Evolutionary conservation across 306 rosid species (phyloP).

Genomic region (Cucurbita argyrosperma): DNA sequence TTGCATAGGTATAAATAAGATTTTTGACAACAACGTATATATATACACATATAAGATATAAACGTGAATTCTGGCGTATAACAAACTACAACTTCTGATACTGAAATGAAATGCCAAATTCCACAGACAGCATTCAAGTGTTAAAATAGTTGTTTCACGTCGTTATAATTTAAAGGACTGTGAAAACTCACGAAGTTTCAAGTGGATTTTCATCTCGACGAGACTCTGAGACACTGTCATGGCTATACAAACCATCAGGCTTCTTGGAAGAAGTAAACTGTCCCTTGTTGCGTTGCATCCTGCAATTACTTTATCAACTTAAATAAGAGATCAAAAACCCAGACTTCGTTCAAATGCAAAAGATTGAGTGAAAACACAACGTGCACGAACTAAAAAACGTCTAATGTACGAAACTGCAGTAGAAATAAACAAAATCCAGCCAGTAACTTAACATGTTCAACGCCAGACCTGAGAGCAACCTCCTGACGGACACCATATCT

Average conservation of each 20-base stretch:
- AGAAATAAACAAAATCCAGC: background rate
- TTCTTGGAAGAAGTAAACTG: slow-evolving; percentile 84
- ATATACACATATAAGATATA: background rate
- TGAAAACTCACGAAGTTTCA: slow-evolving; percentile 63
- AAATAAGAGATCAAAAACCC: background rate
- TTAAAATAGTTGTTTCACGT: background rate
- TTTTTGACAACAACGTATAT: no score
- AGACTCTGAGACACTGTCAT: slow-evolving; percentile 49
- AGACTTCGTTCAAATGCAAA: background rate
- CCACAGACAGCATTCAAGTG: background rate
- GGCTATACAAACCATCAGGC: slow-evolving; percentile 60
- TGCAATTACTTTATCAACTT: slow-evolving; percentile 7
- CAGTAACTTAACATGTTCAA: slow-evolving; percentile 1
- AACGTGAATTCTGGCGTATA: background rate
- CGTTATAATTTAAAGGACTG: background rate
- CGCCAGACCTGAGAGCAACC: slow-evolving; percentile 81
- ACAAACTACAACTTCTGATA: background rate
- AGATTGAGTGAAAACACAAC: background rate
- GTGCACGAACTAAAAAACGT: background rate
- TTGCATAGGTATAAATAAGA: background rate
- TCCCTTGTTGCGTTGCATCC: slow-evolving; percentile 98
- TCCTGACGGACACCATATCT: slow-evolving; percentile 94
- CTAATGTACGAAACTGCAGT: background rate
- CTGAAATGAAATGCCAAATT: background rate
- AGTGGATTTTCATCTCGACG: slow-evolving; percentile 53